Base-by-base conservation (phyloP, 345 rosid species). In the Rhodamnia argentea region DNA sequence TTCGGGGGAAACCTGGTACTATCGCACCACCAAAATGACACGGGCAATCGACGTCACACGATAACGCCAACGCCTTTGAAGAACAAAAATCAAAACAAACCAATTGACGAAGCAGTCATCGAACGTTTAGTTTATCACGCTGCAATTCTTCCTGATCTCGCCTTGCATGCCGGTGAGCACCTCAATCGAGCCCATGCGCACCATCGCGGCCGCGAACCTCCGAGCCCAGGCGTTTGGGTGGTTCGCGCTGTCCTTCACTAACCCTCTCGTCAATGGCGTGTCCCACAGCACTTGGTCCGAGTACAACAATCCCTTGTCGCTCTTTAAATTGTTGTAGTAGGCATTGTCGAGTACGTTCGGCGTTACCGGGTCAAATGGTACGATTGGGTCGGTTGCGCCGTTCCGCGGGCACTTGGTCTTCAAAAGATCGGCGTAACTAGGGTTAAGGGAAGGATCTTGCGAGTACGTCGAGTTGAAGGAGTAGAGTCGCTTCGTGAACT, bases 221-320 rank as follows among this genome's bases (percentile, higher is more conserved):
- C 47, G 2, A 60, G 87, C 86, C 90, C 90, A 85, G 14, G 70
- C 50, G 11, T 82, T 44, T 1, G 87, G 84, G 53, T 83, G 83
- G 26, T 54, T 81, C 52, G 44, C 53, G 24, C 87, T 52, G 24
- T 54, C 55, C 60, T 52, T 85, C 60, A 87, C 88, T 44, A 85
- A 22, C 10, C 26, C 24, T 52, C 81, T 50, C 2, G 88, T 89
- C 18, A 44, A 60, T 14, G 58, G 26, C 32, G 44, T 87, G 40
- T 60, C 78, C 57, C 53, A 87, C 26, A 87, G 83, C 20, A 64
- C 82, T 32, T 89, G 88, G 84, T 89, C 90, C 1, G 90, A 89
- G 13, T 64, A 82, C 42, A 87, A 20, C 32, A 87, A 56, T 1
- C 88, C 88, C 59, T 60, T 85, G 26, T 84, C 56, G 11, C 8